Evolutionary conservation across 2,329 filamentous ascomycete species (phyloP), one percentile per base, ranked within the genome.

Genomic region (Penicillium sp.): DNA sequence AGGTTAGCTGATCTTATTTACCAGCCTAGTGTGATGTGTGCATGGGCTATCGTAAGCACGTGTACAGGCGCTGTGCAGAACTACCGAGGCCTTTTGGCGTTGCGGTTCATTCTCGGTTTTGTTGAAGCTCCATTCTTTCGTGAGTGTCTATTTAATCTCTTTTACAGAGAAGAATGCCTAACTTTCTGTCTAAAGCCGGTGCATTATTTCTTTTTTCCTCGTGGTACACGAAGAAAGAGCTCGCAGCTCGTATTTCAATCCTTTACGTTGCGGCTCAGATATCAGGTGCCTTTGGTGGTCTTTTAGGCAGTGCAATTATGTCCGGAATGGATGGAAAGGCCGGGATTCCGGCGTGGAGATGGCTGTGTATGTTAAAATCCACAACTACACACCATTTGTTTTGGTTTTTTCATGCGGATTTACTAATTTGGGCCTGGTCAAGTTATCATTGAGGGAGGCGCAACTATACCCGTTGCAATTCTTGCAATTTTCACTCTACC

Each of bases 391-490:
- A n/a, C n/a, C n/a, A n/a, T n/a, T n/a, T n/a, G n/a, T n/a, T n/a
- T 18, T 4, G n/a, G 7, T 24, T 18, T 42, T 6, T 6, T 18
- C 4, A 29, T 13, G 4, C 15, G 10, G 15, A 2, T 20, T 29
- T 41, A 15, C 39, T 42, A 13, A 42, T 9, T 7, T 18, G 9
- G 7, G 4, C 23, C 6, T 2, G n/a, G 13, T 42, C 13, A 46
- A 46, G 43, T 49, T 17, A 49, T 49, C 10, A 73, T 74, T 20
- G 72, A 75, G 49, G 73, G 72, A 2, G 27, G 57, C 27, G 65
- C 71, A 47, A 75, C 72, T 21, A 52, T 69, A 18, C 58, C 62
- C 21, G 59, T 74, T 36, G 72, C 71, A 7, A 23, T 75, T 3
- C 13, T 64, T 13, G 64, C 74, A 26, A 60, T 59, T 30, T 46